Evolutionary conservation across 2,329 filamentous ascomycete genomes (phyloP), one percentile per base, ranked within the genome.

Genomic region (Aspergillus thermomutatus): DNA sequence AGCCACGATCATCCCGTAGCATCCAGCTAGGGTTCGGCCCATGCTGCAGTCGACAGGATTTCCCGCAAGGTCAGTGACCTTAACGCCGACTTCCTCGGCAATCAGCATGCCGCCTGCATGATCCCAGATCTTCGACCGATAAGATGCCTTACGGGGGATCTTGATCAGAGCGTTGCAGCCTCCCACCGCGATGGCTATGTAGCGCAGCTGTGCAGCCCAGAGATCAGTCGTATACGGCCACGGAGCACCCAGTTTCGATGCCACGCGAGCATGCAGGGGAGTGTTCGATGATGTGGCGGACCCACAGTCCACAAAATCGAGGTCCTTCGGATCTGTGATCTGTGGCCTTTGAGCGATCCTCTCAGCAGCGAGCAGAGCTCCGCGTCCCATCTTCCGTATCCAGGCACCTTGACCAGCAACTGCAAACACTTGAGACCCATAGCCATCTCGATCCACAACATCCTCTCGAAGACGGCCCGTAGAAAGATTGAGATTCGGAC

Each of bases 401-500:
- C 59, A 69, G 5, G 65, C 69, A 1, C 81, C 81, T 49, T 80
- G 72, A 0, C 77, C 79, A 17, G 71, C 72, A 41, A 82, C 69
- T 1, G 80, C 80, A 25, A 76, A 80, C 6, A 83, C 66, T 60
- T 83, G 79, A 57, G 80, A 73, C 8, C 82, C 82, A 60, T 73
- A 69, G 0, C 79, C 79, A 3, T 73, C 64, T 31, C 66, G 64
- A 59, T 80, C 79, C n/a, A 79, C 73, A 3, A 67, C 60, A 25
- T 80, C 67, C 58, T 77, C 75, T 3, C 67, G 58, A 2, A 77
- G 65, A 10, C 53, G 59, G 1, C 69, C 69, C 14, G 72, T 66
- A 40, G 73, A 66, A 9, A 78, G 72, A 8, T 77, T 75, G n/a
- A 87, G 72, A 61, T 87, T 87, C 9, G 86, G 85, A 67, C 83